These are phyloP conservation scores for Penicillium mononematosum DNA, from an alignment of 495 filamentous ascomycete species.

Conservation along the genomic window DNA sequence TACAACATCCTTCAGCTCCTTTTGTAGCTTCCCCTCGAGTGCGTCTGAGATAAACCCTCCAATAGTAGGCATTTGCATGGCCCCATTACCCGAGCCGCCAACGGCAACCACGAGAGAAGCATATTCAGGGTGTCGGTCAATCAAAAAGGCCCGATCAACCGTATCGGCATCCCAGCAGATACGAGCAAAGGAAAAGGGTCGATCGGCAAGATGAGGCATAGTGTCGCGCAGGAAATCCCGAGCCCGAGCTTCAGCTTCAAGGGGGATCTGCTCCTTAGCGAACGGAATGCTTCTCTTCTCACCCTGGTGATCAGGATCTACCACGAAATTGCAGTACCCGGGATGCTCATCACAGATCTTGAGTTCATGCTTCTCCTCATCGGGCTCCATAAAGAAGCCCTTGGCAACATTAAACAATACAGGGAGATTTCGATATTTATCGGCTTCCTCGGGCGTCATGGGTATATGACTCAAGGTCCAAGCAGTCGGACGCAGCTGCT, in stretches of 20 bases:
- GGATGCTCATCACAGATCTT: slow-evolving; percentile 60
- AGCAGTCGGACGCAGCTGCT: slow-evolving; percentile 52
- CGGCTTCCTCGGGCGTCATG: slow-evolving; percentile 45
- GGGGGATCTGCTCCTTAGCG: slow-evolving; percentile 41
- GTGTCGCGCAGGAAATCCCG: slow-evolving; percentile 47
- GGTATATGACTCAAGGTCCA: slow-evolving; percentile 54
- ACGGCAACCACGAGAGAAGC: slow-evolving; percentile 46
- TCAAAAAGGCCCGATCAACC: slow-evolving; percentile 52
- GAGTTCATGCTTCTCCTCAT: slow-evolving; percentile 48
- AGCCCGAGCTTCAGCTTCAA: slow-evolving; percentile 25
- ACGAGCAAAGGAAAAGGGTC: slow-evolving; percentile 23
- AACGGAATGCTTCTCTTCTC: slow-evolving; percentile 45
- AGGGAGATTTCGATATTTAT: slow-evolving; percentile 44
- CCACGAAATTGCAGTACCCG: slow-evolving; percentile 50
- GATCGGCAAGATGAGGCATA: slow-evolving; percentile 23
- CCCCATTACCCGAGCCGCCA: slow-evolving; percentile 52
- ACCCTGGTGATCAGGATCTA: slow-evolving; percentile 15
- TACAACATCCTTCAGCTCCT: slow-evolving; percentile 40
- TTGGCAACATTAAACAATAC: slow-evolving; percentile 52
- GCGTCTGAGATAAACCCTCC: slow-evolving; percentile 38
- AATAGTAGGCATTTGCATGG: slow-evolving; percentile 51
- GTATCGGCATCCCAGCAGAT: slow-evolving; percentile 37
- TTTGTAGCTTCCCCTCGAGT: slow-evolving; percentile 23
- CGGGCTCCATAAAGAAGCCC: slow-evolving; percentile 59
- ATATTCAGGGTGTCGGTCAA: slow-evolving; percentile 46